Conservation (phyloP, 768 basidiomycete genomes). For the Chlorophyllum brunneum region DNA sequence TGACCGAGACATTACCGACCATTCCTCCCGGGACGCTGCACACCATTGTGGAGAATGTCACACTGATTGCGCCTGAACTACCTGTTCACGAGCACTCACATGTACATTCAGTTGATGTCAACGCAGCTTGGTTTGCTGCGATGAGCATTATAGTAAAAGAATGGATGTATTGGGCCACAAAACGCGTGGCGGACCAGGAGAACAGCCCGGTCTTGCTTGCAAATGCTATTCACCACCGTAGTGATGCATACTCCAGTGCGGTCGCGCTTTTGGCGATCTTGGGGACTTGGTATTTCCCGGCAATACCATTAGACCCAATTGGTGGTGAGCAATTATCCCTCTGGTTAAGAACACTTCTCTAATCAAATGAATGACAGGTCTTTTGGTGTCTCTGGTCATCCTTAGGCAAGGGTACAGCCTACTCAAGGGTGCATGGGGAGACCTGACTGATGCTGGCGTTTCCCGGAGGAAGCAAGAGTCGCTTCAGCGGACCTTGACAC, state of each 20-base stretch:
- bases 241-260: slow-evolving; percentile 89
- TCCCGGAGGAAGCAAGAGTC: slow-evolving; percentile 48
- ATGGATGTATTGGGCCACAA: slow-evolving; percentile 88
- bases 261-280: slow-evolving; percentile 93
- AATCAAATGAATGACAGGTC: slow-evolving; percentile 38
- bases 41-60: slow-evolving; percentile 54
- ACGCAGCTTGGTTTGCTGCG: slow-evolving; percentile 96
- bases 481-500: slow-evolving; percentile 54
- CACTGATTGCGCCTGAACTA: slow-evolving; percentile 47
- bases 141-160: slow-evolving; percentile 82
- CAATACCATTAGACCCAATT: slow-evolving; percentile 88
- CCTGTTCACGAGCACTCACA: slow-evolving; percentile 55
- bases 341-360: background rate
- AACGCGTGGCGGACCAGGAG: slow-evolving; percentile 87
- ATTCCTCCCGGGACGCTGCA: slow-evolving; percentile 63
- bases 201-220: slow-evolving; percentile 88
- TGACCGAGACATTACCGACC: slow-evolving; percentile 60
- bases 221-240: slow-evolving; percentile 98
- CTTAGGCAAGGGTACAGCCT: slow-evolving; percentile 71
- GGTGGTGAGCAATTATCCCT: slow-evolving; percentile 57
- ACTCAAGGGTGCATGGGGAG: slow-evolving; percentile 66
- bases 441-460: slow-evolving; percentile 83
- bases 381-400: slow-evolving; percentile 89
- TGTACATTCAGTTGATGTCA: slow-evolving; percentile 72
- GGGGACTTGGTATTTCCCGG: slow-evolving; percentile 82